A percentile compares a stretch with the other conserved stretches of the same genome.
phyloP scores from a whole-genome alignment of 2,329 filamentous ascomycete species.

The Talaromyces sp. region DNA sequence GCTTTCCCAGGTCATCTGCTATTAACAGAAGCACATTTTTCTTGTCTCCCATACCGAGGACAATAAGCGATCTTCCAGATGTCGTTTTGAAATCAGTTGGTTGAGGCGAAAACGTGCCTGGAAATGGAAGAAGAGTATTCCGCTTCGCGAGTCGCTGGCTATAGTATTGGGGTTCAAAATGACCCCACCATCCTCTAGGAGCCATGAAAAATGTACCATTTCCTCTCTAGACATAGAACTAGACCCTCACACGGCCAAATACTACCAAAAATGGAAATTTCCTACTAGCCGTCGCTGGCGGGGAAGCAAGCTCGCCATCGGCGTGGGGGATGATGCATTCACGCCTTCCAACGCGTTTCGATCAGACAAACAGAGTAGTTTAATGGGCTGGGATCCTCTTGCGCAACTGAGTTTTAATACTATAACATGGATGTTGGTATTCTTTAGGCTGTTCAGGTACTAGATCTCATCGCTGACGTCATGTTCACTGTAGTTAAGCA shows the following conservation, averaged over 20 bases:
- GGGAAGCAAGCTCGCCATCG: not conserved
- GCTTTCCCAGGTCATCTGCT: constrained; percentile 40
- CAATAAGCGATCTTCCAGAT: not conserved
- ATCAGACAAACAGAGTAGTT: not conserved
- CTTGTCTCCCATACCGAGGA: not conserved
- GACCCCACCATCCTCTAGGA: not conserved
- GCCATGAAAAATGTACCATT: not conserved
- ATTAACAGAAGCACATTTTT: constrained; percentile 36
- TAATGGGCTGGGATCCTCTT: not conserved
- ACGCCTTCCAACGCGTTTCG: not conserved
- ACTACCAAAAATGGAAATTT: not conserved
- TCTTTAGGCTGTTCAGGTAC: not conserved
- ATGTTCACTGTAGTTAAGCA: not conserved
- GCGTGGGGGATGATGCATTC: not conserved
- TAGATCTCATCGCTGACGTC: not conserved
- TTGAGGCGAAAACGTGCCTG: not conserved
- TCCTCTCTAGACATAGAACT: not conserved
- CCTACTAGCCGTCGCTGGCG: not conserved
- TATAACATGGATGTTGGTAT: not conserved
- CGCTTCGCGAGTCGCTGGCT: not conserved
- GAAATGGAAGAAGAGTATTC: not conserved
- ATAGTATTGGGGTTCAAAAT: not conserved
- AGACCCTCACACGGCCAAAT: not conserved
- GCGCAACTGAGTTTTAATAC: not conserved
- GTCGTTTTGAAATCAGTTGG: not conserved